A percentile compares a stretch with the other conserved stretches of the same genome.
Conservation (phyloP, 768 basidiomycete species). For the Lentinula lateritia region DNA sequence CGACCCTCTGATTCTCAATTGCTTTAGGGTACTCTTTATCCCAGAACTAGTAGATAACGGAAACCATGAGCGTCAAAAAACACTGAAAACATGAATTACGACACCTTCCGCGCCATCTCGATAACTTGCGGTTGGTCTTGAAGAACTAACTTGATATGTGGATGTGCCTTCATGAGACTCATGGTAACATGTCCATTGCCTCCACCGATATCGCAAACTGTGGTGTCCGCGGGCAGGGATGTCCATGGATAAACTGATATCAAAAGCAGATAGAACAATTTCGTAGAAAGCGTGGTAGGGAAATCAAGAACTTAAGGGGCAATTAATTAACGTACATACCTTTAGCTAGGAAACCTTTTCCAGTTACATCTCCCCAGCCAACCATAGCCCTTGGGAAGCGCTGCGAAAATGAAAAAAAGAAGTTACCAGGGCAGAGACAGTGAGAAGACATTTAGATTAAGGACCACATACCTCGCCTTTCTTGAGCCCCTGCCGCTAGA, state of each 20-base stretch:
- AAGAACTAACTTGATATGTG: conserved; percentile 28
- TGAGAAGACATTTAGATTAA: background rate
- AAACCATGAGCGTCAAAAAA: background rate
- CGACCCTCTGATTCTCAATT: conserved; percentile 25
- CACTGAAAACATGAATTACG: background rate
- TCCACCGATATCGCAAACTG: conserved; percentile 35
- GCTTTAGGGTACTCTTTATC: conserved; percentile 26
- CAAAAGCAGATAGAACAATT: background rate
- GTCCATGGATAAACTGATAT: conserved; percentile 31
- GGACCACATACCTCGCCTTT: conserved; percentile 9
- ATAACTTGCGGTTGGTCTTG: conserved; percentile 30
- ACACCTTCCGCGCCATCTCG: conserved; percentile 20
- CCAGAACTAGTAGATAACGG: conserved; percentile 21
- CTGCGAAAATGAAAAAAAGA: background rate
- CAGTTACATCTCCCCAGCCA: conserved; percentile 24
- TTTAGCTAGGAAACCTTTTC: conserved; percentile 20
- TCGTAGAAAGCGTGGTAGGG: background rate
- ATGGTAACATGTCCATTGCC: conserved; percentile 30
- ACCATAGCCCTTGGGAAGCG: conserved; percentile 26
- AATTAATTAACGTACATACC: conserved; percentile 11
- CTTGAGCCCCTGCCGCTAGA: conserved; percentile 11
- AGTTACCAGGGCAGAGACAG: background rate
- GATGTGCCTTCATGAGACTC: conserved; percentile 24
- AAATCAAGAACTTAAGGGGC: background rate
- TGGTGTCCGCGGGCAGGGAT: conserved; percentile 17